Evolutionary conservation across 2,329 filamentous ascomycete genomes (phyloP), one percentile per base, ranked within the genome.

Genomic region (Aspergillus sp.): DNA sequence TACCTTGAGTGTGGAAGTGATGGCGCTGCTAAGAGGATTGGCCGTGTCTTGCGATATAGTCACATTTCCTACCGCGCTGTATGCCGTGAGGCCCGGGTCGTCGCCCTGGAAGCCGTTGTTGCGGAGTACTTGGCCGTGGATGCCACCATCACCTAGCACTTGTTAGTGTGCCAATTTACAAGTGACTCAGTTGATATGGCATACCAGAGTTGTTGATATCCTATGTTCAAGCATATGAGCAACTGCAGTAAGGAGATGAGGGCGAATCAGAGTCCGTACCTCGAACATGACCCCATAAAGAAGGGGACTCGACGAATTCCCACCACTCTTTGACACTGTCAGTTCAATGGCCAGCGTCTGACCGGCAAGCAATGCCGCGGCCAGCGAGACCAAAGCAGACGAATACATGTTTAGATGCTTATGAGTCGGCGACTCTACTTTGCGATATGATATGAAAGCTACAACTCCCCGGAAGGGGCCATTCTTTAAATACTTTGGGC

Each of bases 221-320:
- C 73, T 76, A 47, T 6, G 13, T 7, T 7, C 2, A 23, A n/a
- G 5, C 4, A 36, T 2, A 41, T 53, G 13, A 52, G 30, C 15
- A 5, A 36, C 4, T 36, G 12, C 3, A 47, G 5, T 2, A 21
- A 5, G 30, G 4, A 12, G 12, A 23, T 13, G 5, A 55, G n/a
- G 32, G 13, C 17, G 3, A 51, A 28, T 2, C 32, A 13, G 36
- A 10, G 2, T 5, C 21, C 61, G 39, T 52, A 75, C 72, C 67
- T 76, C 74, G 21, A 76, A 76, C 73, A 76, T 76, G 45, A 74
- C 67, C 15, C 74, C 74, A 57, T 75, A 75, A 5, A 76, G 65
- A 9, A 72, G 45, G 3, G 74, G 65, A 52, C 72, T 76, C 1
- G 73, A 75, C 39, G 67, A 59, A 55, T 75, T 75, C 2, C 72